Evolutionary conservation across 2,329 filamentous ascomycete genomes (phyloP).

Genomic region (Bertia moriformis): DNA sequence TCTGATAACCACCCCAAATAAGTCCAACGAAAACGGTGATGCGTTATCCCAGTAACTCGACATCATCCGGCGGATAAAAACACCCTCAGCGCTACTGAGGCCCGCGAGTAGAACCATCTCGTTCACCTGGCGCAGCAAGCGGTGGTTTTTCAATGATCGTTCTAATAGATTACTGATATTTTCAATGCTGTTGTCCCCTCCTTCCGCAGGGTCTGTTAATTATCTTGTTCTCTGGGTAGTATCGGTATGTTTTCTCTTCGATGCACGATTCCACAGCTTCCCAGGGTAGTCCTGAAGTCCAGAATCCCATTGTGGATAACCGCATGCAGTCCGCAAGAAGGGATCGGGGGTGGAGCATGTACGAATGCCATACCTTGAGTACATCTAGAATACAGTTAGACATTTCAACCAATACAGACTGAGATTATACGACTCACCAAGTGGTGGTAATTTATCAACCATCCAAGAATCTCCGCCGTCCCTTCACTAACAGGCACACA

Average conservation of each 20-base stretch:
- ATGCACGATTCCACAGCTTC: conserved; percentile 38
- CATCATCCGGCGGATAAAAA: conserved; percentile 60
- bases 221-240: no score
- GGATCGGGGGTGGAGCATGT: conserved; percentile 63
- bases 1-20: conserved; percentile 48
- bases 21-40: conserved; percentile 47
- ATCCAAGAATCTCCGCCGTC: conserved; percentile 22
- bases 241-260: no score
- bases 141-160: no score
- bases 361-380: conserved; percentile 66
- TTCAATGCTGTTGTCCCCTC: no score
- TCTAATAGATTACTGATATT: no score
- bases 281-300: conserved; percentile 57
- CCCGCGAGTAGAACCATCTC: no score
- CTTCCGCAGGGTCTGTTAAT: no score
- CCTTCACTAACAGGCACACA: conserved; percentile 14
- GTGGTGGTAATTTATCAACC: conserved; percentile 33
- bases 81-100: no score
- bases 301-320: conserved; percentile 34
- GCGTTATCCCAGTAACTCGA: conserved; percentile 55
- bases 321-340: conserved; percentile 63
- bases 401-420: no score
- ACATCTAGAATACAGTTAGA: no score
- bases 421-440: conserved; percentile 40
- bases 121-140: no score